These are phyloP conservation scores for Exophiala xenobiotica DNA, from an alignment of 2,329 filamentous ascomycete genomes.

Conservation along the genomic window DNA sequence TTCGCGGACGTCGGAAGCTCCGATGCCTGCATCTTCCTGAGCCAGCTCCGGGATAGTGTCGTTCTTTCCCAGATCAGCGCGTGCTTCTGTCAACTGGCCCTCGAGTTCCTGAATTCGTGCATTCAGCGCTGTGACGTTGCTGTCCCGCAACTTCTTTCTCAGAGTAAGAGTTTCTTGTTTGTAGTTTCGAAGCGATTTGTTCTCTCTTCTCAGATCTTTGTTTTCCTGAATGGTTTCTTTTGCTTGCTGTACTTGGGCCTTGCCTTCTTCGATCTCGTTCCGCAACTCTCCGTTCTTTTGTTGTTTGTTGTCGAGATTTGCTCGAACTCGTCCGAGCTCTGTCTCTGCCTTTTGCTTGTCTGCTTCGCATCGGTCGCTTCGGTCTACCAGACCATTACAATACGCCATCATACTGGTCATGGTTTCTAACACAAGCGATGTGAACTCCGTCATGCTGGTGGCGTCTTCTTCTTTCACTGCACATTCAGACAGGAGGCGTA, in stretches of 20 bases:
- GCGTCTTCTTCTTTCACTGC: too few relatives aligned
- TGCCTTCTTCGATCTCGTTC: neutral
- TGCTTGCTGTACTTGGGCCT: neutral
- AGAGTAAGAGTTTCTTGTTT: neutral
- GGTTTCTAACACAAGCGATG: neutral
- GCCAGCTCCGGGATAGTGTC: too few relatives aligned
- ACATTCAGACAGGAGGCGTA: too few relatives aligned
- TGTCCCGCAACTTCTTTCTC: neutral
- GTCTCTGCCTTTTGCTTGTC: too few relatives aligned
- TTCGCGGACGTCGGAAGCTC: neutral
- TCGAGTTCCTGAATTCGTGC: neutral
- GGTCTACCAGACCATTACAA: too few relatives aligned
- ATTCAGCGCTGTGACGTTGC: neutral
- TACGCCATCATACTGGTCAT: too few relatives aligned
- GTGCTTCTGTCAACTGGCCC: neutral
- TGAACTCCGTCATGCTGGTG: neutral
- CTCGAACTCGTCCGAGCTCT: too few relatives aligned
- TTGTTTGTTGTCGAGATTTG: too few relatives aligned
- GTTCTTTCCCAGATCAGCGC: neutral
- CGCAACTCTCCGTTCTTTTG: neutral
- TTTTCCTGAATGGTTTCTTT: neutral
- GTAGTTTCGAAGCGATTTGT: neutral
- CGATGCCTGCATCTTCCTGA: neutral
- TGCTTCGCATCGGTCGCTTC: too few relatives aligned
- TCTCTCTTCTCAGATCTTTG: neutral